A percentile compares a stretch with the other conserved stretches of the same genome.
phyloP scores from a whole-genome alignment of 306 rosid genomes.

The Trichosanthes cucumerina region DNA sequence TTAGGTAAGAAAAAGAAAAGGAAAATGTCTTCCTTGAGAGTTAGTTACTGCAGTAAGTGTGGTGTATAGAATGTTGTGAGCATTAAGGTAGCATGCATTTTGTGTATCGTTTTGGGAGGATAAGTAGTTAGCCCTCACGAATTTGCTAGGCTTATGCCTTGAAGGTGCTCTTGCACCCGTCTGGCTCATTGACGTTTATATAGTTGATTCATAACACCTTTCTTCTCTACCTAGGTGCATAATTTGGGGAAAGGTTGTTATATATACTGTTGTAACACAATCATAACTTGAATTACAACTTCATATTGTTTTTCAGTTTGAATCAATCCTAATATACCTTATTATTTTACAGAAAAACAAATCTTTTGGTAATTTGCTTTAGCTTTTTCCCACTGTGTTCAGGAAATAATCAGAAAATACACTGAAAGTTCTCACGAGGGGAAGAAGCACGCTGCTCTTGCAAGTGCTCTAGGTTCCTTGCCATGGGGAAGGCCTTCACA shows the following conservation, averaged over 20 bases:
- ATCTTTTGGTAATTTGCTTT: not conserved
- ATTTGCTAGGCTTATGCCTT: not conserved
- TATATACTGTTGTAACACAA: not conserved
- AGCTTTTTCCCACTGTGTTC: conserved; percentile 7
- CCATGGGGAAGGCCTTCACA: conserved; percentile 70
- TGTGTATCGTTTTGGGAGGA: not conserved
- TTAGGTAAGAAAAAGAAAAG: too few species aligned
- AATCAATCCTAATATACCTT: not conserved
- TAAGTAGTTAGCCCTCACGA: not conserved
- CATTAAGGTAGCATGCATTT: not conserved
- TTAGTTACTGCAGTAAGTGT: not conserved
- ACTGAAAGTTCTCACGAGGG: conserved; percentile 45
- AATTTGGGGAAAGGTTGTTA: not conserved
- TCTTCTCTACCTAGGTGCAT: not conserved
- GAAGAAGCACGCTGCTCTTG: conserved; percentile 68
- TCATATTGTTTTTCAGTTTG: not conserved
- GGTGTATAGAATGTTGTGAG: not conserved
- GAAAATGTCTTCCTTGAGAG: not conserved
- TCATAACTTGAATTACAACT: not conserved
- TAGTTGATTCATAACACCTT: not conserved
- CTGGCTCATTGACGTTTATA: not conserved
- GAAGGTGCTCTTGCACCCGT: not conserved
- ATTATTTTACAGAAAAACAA: not conserved
- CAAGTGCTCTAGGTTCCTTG: conserved; percentile 68
- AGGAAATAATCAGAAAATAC: conserved; percentile 73